phyloP scores from a whole-genome alignment of 495 filamentous ascomycete genomes.

The Zalerion maritima region DNA sequence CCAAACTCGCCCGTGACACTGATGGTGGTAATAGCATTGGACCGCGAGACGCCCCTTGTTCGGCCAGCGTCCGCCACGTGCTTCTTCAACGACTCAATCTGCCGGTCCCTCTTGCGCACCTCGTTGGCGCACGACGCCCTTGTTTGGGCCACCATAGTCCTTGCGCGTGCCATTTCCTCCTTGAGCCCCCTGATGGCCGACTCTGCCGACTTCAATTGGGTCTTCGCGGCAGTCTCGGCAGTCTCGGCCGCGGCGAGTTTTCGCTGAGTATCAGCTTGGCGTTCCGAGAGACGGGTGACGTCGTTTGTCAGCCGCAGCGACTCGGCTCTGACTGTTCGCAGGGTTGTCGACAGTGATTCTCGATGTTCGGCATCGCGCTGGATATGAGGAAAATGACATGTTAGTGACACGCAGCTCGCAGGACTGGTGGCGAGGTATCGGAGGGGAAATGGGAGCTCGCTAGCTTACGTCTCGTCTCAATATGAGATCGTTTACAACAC shows the following conservation, averaged over 20 bases:
- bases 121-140: constrained; percentile 81
- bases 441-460: not conserved
- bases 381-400: not conserved
- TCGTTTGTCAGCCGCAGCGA: constrained; percentile 54
- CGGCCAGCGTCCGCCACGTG: constrained; percentile 42
- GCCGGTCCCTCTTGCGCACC: constrained; percentile 76
- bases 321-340: constrained; percentile 57
- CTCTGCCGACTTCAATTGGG: constrained; percentile 59
- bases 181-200: constrained; percentile 50
- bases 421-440: constrained; percentile 2
- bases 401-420: not conserved
- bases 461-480: constrained; percentile 59
- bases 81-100: constrained; percentile 76
- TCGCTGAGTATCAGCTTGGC: constrained; percentile 55
- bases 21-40: constrained; percentile 36
- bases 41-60: constrained; percentile 31
- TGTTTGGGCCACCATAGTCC: constrained; percentile 64
- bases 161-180: constrained; percentile 67
- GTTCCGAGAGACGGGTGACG: constrained; percentile 45
- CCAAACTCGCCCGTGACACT: constrained; percentile 35
- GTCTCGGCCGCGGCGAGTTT: constrained; percentile 61
- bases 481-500: constrained; percentile 84
- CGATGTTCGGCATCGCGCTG: constrained; percentile 82
- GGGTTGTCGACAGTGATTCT: constrained; percentile 62
- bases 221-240: constrained; percentile 51